These are phyloP conservation scores for Pterocarpus macrocarpus DNA, from an alignment of 306 rosid genomes.

Conservation along the genomic window DNA sequence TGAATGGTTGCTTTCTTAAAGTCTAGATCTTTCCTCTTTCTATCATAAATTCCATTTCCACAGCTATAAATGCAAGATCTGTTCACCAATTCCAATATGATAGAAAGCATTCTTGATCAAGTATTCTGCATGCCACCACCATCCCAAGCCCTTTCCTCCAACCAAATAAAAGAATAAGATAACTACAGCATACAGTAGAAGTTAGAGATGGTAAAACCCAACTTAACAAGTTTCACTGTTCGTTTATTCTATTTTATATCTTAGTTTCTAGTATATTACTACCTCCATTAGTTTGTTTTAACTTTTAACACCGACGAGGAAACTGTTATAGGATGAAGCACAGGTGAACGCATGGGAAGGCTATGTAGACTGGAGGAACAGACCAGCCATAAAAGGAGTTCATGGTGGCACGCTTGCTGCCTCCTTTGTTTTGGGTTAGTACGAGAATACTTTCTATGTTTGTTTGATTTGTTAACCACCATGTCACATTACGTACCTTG, in stretches of 20 bases:
- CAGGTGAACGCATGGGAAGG: slow-evolving; percentile 67
- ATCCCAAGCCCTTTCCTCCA: slow-evolving; percentile 10
- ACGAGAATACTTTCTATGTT: not conserved
- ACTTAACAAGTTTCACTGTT: slow-evolving; percentile 13
- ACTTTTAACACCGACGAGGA: slow-evolving; percentile 25
- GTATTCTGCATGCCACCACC: slow-evolving; percentile 20
- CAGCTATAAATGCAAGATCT: slow-evolving; percentile 59
- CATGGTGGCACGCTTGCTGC: slow-evolving; percentile 89
- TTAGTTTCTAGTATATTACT: slow-evolving; percentile 4
- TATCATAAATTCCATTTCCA: slow-evolving; percentile 47
- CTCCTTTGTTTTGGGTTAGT: slow-evolving; percentile 76
- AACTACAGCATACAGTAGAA: not conserved
- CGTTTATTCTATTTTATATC: not conserved
- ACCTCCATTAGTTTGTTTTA: not conserved
- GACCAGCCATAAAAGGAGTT: slow-evolving; percentile 67
- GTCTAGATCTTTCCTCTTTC: slow-evolving; percentile 67
- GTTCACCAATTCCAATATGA: slow-evolving; percentile 37
- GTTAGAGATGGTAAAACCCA: slow-evolving; percentile 53
- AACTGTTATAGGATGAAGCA: slow-evolving; percentile 62
- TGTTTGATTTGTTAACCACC: slow-evolving; percentile 24
- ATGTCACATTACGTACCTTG: slow-evolving; percentile 1
- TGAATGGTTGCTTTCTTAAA: slow-evolving; percentile 57
- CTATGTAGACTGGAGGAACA: slow-evolving; percentile 84
- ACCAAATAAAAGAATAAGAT: slow-evolving; percentile 27
- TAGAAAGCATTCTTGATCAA: slow-evolving; percentile 28